A percentile compares a stretch with the other conserved stretches of the same genome.
Evolutionary conservation across 1,284 basidiomycete genomes (phyloP).

Genomic region (Ustilago trichophora): DNA sequence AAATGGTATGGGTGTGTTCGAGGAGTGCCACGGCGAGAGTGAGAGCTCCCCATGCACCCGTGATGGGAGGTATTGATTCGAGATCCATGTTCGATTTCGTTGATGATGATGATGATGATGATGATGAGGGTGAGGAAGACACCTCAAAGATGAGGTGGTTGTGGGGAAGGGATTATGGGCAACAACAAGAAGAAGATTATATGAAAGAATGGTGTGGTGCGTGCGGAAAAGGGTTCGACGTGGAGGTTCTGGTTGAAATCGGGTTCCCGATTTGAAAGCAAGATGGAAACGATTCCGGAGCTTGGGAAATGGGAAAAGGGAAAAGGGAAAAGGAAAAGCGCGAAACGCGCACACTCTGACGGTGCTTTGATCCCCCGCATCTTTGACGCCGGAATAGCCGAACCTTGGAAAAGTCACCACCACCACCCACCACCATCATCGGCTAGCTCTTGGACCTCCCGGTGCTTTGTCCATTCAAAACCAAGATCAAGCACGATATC

Average conservation of each 20-base stretch:
- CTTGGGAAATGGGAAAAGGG: neutral
- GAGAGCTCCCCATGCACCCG: slow-evolving; percentile 50
- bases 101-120: neutral
- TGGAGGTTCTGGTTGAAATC: neutral
- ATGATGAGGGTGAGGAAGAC: neutral
- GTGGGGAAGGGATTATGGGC: no score
- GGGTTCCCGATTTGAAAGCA: no score
- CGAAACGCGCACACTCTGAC: no score
- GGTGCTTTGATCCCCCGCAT: no score
- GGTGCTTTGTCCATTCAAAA: neutral
- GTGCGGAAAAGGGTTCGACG: slow-evolving; percentile 1
- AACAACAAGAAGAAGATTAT: no score
- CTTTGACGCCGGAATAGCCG: neutral
- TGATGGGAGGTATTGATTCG: slow-evolving; percentile 60
- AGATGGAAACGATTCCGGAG: no score
- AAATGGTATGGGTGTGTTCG: slow-evolving; percentile 56
- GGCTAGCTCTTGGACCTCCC: neutral
- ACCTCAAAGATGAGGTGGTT: neutral
- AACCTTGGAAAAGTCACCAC: neutral
- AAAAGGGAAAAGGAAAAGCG: neutral
- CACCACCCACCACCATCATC: neutral
- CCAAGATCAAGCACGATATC: neutral
- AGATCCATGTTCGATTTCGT: slow-evolving; percentile 50
- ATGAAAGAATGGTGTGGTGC: no score
- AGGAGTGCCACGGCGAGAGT: slow-evolving; percentile 49